phyloP scores from a whole-genome alignment of 1,284 basidiomycete species.

The Rhodotorula sp. region DNA sequence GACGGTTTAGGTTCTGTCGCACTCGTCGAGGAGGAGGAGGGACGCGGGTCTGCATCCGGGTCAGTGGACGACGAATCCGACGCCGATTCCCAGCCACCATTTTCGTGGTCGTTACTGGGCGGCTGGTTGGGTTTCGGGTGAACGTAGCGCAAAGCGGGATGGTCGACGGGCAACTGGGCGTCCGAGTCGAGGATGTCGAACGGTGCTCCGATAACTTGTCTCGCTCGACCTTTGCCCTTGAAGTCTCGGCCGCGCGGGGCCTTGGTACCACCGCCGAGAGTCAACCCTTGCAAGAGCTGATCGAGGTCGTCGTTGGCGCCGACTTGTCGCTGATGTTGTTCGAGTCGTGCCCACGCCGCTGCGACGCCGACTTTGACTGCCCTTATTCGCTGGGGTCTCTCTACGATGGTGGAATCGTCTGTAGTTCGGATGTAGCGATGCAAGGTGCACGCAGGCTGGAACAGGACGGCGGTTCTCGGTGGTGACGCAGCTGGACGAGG shows the following conservation, averaged over 20 bases:
- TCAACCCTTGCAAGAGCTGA: conserved; percentile 59
- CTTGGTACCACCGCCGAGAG: conserved; percentile 47
- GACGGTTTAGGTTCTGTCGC: neutral
- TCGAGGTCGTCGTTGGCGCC: conserved; percentile 48
- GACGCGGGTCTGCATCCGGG: neutral
- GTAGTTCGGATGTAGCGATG: conserved; percentile 76
- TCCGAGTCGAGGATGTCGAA: conserved; percentile 39
- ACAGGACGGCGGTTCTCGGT: conserved; percentile 19
- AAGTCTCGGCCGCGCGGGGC: neutral
- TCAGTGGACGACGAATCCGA: neutral
- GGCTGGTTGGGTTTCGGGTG: conserved; percentile 51
- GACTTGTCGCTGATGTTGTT: neutral
- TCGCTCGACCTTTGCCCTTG: conserved; percentile 2
- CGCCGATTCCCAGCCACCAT: neutral
- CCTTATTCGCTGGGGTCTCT: conserved; percentile 82
- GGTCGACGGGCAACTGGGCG: conserved; percentile 48
- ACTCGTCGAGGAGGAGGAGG: neutral
- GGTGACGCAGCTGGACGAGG: neutral
- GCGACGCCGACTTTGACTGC: conserved; percentile 76
- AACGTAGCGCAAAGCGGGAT: conserved; percentile 67
- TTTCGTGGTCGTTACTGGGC: conserved; percentile 46
- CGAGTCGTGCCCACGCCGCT: conserved; percentile 67
- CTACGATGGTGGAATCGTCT: conserved; percentile 63
- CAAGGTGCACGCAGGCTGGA: conserved; percentile 41
- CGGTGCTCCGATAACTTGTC: conserved; percentile 11